Conservation (phyloP, 2,329 filamentous ascomycete species). For the Clarireedia homoeocarpa region DNA sequence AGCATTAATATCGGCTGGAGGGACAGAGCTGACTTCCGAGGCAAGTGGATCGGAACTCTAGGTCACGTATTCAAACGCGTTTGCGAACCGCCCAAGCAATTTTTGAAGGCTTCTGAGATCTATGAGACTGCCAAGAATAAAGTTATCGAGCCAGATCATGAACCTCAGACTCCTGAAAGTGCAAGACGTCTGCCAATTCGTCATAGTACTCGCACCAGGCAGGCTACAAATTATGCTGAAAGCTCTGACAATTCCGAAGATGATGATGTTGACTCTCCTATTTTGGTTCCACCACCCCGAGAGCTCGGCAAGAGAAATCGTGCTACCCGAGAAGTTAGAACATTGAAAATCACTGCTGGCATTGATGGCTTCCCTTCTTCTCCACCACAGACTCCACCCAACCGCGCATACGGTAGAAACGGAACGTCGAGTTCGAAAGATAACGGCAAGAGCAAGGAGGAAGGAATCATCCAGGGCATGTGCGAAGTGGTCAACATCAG, state of each 20-base stretch:
- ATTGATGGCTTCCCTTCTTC: conserved; percentile 15
- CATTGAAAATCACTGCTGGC: conserved; percentile 24
- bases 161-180: conserved; percentile 14
- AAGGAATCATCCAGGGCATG: conserved; percentile 51
- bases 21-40: conserved; percentile 69
- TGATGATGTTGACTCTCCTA: not conserved
- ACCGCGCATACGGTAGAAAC: conserved; percentile 16
- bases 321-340: conserved; percentile 21
- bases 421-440: not conserved
- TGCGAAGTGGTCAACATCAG: conserved; percentile 63
- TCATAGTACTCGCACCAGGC: conserved; percentile 10
- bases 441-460: conserved; percentile 4
- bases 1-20: conserved; percentile 79
- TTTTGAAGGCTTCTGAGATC: conserved; percentile 5
- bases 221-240: conserved; percentile 22
- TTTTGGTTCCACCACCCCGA: not conserved
- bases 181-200: conserved; percentile 9
- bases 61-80: conserved; percentile 56
- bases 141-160: not conserved
- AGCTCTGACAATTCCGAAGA: conserved; percentile 17
- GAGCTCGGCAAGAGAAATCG: conserved; percentile 6
- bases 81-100: conserved; percentile 28
- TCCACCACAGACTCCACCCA: conserved; percentile 8
- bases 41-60: conserved; percentile 67
- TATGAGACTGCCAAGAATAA: not conserved